Conservation (phyloP, 108 stramenopile species). For the Cyclotella atomus region DNA sequence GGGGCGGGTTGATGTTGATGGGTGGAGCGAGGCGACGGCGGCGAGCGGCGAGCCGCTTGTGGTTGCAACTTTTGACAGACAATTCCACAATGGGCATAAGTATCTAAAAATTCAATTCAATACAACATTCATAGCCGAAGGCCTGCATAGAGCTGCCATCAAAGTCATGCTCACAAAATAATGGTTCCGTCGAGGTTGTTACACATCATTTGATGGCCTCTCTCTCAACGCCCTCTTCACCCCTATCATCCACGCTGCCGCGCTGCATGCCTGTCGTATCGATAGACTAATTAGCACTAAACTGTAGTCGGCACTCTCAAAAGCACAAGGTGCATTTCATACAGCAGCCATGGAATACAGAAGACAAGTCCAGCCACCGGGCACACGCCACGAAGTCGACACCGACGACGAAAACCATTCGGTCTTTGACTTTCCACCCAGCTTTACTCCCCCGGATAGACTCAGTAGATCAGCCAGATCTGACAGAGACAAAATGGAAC, state of each 20-base stretch:
- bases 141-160: neutral
- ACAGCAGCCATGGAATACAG: slow-evolving; percentile 1
- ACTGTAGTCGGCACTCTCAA: neutral
- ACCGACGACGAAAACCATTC: slow-evolving; percentile 34
- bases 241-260: neutral
- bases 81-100: too few relatives aligned
- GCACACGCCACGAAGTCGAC: neutral
- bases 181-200: neutral
- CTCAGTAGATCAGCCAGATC: neutral
- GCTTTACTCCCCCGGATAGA: neutral
- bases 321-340: neutral
- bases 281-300: neutral
- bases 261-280: neutral
- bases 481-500: neutral
- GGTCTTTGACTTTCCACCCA: slow-evolving; percentile 24
- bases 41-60: too few relatives aligned
- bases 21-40: too few relatives aligned
- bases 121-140: neutral
- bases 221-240: neutral
- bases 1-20: too few relatives aligned
- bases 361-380: neutral
- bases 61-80: too few relatives aligned
- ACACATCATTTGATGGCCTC: too few relatives aligned
- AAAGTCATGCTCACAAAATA: neutral
- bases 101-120: slow-evolving; percentile 4